A percentile compares a stretch with the other conserved stretches of the same genome.
These are phyloP conservation scores for Durusdinium trenchii DNA, from an alignment of 73 alveolate species.

Conservation along the genomic window DNA sequence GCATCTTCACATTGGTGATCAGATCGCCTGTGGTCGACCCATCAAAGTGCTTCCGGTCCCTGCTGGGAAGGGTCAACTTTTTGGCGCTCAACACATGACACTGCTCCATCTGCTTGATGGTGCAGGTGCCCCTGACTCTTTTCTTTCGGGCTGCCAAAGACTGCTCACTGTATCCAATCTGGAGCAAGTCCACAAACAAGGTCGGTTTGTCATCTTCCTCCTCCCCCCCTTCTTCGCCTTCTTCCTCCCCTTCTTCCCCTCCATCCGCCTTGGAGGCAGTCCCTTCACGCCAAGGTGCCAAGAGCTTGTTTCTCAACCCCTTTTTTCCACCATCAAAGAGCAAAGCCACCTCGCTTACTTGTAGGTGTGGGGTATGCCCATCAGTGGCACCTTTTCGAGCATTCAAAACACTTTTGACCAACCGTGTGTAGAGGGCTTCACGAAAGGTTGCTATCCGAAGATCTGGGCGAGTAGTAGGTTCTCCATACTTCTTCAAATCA, in stretches of 20 bases:
- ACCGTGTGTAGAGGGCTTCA: not conserved
- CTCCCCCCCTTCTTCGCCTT: not conserved
- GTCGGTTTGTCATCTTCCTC: not conserved
- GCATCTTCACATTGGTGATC: not conserved
- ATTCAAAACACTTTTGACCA: not conserved
- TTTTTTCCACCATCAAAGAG: not conserved
- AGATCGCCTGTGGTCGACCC: not conserved
- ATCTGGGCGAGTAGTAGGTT: constrained; percentile 8
- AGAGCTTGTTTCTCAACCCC: not conserved
- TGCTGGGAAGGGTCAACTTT: not conserved
- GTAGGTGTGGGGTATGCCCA: not conserved
- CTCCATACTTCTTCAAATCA: constrained; percentile 15
- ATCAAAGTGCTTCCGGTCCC: not conserved
- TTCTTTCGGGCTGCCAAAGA: not conserved
- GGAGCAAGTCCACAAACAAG: not conserved
- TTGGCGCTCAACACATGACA: not conserved
- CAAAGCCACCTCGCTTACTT: constrained; percentile 13
- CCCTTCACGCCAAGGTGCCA: constrained; percentile 7
- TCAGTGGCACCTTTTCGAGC: not conserved
- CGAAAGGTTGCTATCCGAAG: not conserved
- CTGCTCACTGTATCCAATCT: not conserved
- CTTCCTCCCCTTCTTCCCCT: not conserved
- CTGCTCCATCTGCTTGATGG: not conserved
- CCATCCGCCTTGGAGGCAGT: not conserved
- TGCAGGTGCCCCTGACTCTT: constrained; percentile 1